Conservation (phyloP, 2,329 filamentous ascomycete genomes). For the Endocalyx cinctus region DNA sequence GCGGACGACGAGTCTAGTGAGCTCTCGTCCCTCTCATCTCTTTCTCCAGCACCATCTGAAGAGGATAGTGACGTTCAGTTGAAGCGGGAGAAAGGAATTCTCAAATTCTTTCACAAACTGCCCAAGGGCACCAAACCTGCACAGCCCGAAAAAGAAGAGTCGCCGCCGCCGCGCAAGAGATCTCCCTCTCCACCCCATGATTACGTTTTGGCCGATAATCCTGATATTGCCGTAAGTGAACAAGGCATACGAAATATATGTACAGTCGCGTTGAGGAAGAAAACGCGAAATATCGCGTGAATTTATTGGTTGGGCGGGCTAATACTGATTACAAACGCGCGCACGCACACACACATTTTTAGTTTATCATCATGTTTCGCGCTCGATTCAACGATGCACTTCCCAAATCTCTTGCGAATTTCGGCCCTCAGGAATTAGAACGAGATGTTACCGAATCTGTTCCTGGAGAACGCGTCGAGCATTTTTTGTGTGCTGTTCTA, state of each 20-base stretch:
- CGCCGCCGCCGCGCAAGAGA: constrained; percentile 70
- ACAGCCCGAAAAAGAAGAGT: constrained; percentile 49
- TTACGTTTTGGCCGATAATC: constrained; percentile 83
- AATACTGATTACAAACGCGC: constrained; percentile 16
- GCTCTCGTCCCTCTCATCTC: constrained; percentile 52
- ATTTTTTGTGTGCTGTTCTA: constrained; percentile 83
- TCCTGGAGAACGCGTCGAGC: constrained; percentile 81
- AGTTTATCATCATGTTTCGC: constrained; percentile 99
- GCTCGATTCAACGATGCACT: constrained; percentile 89
- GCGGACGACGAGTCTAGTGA: constrained; percentile 60
- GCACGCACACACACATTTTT: too few relatives aligned
- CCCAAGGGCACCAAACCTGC: constrained; percentile 37
- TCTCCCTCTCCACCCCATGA: constrained; percentile 87
- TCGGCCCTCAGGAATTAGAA: constrained; percentile 94
- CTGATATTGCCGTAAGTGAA: constrained; percentile 89
- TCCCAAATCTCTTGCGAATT: constrained; percentile 79
- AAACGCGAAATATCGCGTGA: constrained; percentile 53
- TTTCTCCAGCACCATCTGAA: constrained; percentile 49
- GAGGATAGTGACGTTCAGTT: constrained; percentile 48
- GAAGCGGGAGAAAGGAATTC: constrained; percentile 52
- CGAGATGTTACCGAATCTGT: constrained; percentile 71
- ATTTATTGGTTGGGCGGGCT: constrained; percentile 27
- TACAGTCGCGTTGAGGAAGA: constrained; percentile 38
- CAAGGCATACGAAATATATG: constrained; percentile 50
- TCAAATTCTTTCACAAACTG: constrained; percentile 63